Evolutionary conservation across 768 basidiomycete species (phyloP).

Genomic region (Coprinopsis cinerea): DNA sequence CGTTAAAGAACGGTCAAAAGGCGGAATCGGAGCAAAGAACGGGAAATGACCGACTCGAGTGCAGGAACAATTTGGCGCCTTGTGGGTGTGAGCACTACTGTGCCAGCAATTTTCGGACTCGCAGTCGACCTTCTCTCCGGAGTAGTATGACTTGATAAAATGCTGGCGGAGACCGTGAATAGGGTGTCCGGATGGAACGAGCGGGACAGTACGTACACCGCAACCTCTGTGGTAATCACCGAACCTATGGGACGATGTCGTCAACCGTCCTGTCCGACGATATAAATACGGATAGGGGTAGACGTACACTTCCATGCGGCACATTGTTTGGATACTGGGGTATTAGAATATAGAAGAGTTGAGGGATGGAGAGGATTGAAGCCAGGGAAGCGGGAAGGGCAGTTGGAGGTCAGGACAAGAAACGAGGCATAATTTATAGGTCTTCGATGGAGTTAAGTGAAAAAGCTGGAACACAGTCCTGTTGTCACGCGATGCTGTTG

Average conservation of each 20-base stretch:
- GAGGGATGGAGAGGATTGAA: not conserved
- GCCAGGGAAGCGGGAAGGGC: conserved; percentile 12
- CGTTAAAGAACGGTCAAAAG: not conserved
- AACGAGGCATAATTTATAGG: conserved; percentile 19
- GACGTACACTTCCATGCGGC: conserved; percentile 50
- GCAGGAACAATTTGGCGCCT: conserved; percentile 53
- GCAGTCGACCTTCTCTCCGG: conserved; percentile 56
- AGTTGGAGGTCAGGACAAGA: conserved; percentile 14
- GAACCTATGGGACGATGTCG: conserved; percentile 21
- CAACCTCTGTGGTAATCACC: conserved; percentile 42
- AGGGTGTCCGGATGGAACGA: not conserved
- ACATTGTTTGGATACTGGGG: conserved; percentile 33
- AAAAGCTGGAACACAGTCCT: conserved; percentile 7
- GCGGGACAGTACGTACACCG: conserved; percentile 24
- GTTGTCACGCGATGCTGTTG: conserved; percentile 8
- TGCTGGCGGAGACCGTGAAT: conserved; percentile 34
- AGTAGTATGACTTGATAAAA: conserved; percentile 57
- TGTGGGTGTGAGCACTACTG: conserved; percentile 57
- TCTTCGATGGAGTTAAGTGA: conserved; percentile 9
- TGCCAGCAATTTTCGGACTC: conserved; percentile 40
- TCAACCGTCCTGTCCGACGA: not conserved
- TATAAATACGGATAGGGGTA: conserved; percentile 10
- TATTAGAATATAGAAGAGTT: not conserved
- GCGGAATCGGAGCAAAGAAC: not conserved
- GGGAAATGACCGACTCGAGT: conserved; percentile 28